A percentile compares a stretch with the other conserved stretches of the same genome.
phyloP scores from a whole-genome alignment of 306 rosid genomes.

The Prunus mira region DNA sequence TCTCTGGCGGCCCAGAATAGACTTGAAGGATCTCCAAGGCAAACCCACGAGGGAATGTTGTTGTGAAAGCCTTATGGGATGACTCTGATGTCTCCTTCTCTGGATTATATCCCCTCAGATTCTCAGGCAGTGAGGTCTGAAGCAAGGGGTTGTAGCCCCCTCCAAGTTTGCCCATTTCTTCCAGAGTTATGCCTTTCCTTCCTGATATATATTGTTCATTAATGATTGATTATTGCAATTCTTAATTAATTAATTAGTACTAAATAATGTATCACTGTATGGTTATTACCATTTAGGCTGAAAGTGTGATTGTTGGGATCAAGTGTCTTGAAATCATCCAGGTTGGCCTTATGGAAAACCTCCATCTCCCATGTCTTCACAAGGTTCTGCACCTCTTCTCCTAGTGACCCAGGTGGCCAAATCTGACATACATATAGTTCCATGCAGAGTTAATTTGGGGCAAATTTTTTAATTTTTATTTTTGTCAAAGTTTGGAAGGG shows the following conservation, averaged over 20 bases:
- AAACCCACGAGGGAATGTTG: slow-evolving; percentile 66
- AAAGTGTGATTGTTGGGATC: slow-evolving; percentile 44
- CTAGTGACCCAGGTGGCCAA: slow-evolving; percentile 66
- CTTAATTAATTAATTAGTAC: too few relatives aligned
- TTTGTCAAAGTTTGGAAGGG: too few relatives aligned
- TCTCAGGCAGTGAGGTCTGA: slow-evolving; percentile 57
- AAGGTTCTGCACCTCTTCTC: slow-evolving; percentile 55
- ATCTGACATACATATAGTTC: slow-evolving; percentile 19
- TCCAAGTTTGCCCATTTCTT: slow-evolving; percentile 48
- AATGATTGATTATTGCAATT: too few relatives aligned
- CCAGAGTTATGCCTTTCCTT: slow-evolving; percentile 38
- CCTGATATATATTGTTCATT: slow-evolving; percentile 28
- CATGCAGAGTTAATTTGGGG: not conserved
- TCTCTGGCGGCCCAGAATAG: slow-evolving; percentile 49
- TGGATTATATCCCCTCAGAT: slow-evolving; percentile 48
- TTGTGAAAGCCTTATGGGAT: slow-evolving; percentile 47
- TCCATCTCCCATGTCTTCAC: slow-evolving; percentile 76
- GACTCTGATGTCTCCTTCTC: slow-evolving; percentile 49
- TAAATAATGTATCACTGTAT: not conserved
- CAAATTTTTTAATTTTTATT: too few relatives aligned
- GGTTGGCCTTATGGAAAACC: slow-evolving; percentile 45
- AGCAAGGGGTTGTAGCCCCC: slow-evolving; percentile 60
- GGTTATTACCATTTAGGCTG: slow-evolving; percentile 51
- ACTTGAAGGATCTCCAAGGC: slow-evolving; percentile 56
- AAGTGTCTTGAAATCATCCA: slow-evolving; percentile 32